Evolutionary conservation across 2,329 filamentous ascomycete species (phyloP), one percentile per base, ranked within the genome.

Genomic region (Cladosporium colombiae): DNA sequence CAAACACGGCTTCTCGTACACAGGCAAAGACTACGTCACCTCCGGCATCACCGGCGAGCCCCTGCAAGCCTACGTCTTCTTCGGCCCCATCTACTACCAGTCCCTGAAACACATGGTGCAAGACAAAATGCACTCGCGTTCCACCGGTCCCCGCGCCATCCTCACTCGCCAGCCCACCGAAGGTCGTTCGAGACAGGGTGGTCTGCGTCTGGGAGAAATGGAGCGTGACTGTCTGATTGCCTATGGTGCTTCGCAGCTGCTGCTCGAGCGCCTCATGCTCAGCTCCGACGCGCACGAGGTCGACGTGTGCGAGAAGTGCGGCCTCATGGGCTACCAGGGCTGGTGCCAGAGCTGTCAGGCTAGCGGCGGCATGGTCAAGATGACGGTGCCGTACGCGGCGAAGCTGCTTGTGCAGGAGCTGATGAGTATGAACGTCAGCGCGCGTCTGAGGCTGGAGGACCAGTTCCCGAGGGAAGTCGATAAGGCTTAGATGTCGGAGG

Each of bases 81-180:
- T 96, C 77, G 95, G 95, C 0, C 95, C 95, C 13, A 99, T 99
- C 79, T 99, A 97, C 83, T 99, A 99, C 83, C 95, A 99, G 83
- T 96, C 97, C 71, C 87, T 99, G 70, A 99, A 99, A 86, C 95
- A 99, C 85, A 99, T 99, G 95, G 95, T 99, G 4, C 93, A 98
- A 78, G 95, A 99, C 78, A 99, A 99, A 82, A 98, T 99, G 95
- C 95, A 99, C 81, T 94, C 92, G 35, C 92, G 95, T 68, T 89
- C 94, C 2, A 89, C 92, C 16, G 96, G 96, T 0, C 96, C 95
- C 0, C 86, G 91, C 14, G 94, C 94, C 29, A 95, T 97, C 70
- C 84, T 99, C 29, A 99, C 95, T 0, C 89, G 95, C 11, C 95
- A 99, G 78, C 95, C 95, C 0, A 99, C 94, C 0, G 95, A 99